Conservation (phyloP, 1,139 yeast species). For the Magnusiomyces sp. region DNA sequence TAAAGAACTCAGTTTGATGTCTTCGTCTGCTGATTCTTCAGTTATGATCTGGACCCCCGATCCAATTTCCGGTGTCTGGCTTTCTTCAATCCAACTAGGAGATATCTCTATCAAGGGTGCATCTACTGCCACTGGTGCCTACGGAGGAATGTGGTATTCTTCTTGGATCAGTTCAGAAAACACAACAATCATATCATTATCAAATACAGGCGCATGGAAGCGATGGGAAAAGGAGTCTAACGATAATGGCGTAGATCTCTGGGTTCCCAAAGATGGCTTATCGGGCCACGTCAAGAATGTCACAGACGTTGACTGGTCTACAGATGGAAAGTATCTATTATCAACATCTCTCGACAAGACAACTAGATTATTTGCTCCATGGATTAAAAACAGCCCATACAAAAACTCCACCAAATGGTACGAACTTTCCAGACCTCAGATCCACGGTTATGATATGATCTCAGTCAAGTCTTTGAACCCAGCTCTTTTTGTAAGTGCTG, state of each 20-base stretch:
- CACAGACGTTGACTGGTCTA: constrained; percentile 78
- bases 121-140: constrained; percentile 94
- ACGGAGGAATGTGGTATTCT: constrained; percentile 95
- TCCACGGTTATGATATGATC: constrained; percentile 96
- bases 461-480: constrained; percentile 58
- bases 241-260: constrained; percentile 25
- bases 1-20: constrained; percentile 50
- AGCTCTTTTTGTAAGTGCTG: constrained; percentile 78
- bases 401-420: constrained; percentile 46
- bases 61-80: constrained; percentile 80
- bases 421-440: constrained; percentile 94
- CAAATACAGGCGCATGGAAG: constrained; percentile 85
- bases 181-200: constrained; percentile 61
- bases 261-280: constrained; percentile 53
- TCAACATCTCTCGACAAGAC: constrained; percentile 90
- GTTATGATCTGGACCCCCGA: constrained; percentile 97
- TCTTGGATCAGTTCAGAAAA: constrained; percentile 56
- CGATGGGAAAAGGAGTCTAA: constrained; percentile 46
- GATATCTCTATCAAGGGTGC: constrained; percentile 95
- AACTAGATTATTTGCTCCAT: constrained; percentile 69
- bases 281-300: constrained; percentile 72
- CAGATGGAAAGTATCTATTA: constrained; percentile 55
- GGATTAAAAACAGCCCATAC: constrained; percentile 30
- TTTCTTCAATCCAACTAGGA: constrained; percentile 72
- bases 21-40: constrained; percentile 91